phyloP scores from a whole-genome alignment of 768 basidiomycete species.

The Boletellus emodensis region DNA sequence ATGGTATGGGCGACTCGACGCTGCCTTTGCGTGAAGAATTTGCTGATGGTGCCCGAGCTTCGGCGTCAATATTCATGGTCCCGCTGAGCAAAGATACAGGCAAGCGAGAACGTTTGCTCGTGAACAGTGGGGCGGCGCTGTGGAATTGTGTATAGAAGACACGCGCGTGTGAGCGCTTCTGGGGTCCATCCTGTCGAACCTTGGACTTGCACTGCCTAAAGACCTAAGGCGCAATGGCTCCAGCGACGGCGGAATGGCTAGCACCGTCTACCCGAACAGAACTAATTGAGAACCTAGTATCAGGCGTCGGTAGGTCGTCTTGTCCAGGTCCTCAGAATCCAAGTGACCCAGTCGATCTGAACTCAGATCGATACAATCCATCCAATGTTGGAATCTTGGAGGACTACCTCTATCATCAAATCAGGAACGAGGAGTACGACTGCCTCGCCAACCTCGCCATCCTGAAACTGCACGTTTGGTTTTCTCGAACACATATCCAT shows the following conservation, averaged over 20 bases:
- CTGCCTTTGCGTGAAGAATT: background rate
- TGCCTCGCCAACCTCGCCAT: slow-evolving; percentile 94
- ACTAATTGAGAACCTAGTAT: slow-evolving; percentile 87
- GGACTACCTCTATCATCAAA: slow-evolving; percentile 95
- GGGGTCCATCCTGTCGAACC: slow-evolving; percentile 5
- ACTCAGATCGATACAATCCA: slow-evolving; percentile 92
- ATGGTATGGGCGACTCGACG: slow-evolving; percentile 4
- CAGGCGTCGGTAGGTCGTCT: slow-evolving; percentile 70
- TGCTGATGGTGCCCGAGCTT: background rate
- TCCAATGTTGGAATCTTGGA: slow-evolving; percentile 90
- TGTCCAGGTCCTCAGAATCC: background rate
- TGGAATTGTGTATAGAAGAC: too few species aligned
- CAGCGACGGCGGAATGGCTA: slow-evolving; percentile 58
- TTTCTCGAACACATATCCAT: background rate
- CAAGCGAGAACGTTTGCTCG: background rate
- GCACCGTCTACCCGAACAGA: slow-evolving; percentile 76
- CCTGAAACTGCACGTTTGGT: slow-evolving; percentile 68
- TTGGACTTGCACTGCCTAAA: slow-evolving; percentile 4
- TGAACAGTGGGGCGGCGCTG: too few species aligned
- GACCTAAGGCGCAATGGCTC: slow-evolving; percentile 19
- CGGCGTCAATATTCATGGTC: slow-evolving; percentile 16
- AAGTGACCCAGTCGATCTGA: background rate
- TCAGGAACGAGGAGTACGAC: slow-evolving; percentile 87
- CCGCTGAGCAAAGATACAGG: background rate
- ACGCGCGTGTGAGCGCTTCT: background rate